These are phyloP conservation scores for Rusavskia elegans DNA, from an alignment of 495 filamentous ascomycete genomes.

Conservation along the genomic window DNA sequence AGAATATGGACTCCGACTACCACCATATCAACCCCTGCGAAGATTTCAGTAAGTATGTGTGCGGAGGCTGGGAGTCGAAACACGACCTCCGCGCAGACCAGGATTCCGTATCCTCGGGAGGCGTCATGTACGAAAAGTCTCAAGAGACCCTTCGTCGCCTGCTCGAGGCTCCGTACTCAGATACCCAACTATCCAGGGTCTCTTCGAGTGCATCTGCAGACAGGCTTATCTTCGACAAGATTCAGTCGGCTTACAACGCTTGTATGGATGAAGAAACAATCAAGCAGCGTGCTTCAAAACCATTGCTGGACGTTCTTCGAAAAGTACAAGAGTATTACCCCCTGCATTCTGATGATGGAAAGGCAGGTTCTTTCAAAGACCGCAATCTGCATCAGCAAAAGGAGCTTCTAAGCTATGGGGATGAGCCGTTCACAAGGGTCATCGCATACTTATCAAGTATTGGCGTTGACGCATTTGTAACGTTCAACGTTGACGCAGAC, in stretches of 20 bases:
- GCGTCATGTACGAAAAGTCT: conserved; percentile 41
- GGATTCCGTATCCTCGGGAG: conserved; percentile 40
- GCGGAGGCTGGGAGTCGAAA: conserved; percentile 47
- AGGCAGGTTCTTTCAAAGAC: not conserved
- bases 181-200: conserved; percentile 18
- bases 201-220: conserved; percentile 24
- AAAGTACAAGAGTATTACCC: conserved; percentile 39
- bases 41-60: conserved; percentile 53
- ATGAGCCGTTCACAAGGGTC: conserved; percentile 31
- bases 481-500: conserved; percentile 30
- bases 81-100: conserved; percentile 55
- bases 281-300: conserved; percentile 34
- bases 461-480: conserved; percentile 32
- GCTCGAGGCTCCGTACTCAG: conserved; percentile 39
- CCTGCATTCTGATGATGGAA: conserved; percentile 10
- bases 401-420: conserved; percentile 5
- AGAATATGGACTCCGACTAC: conserved; percentile 50
- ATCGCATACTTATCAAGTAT: conserved; percentile 37
- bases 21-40: conserved; percentile 49
- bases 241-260: conserved; percentile 45
- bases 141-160: conserved; percentile 46
- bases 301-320: conserved; percentile 32
- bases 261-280: conserved; percentile 45
- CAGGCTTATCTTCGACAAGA: conserved; percentile 47
- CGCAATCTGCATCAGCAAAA: not conserved